phyloP scores from a whole-genome alignment of 192 early-diverging fungal species.

The Diversispora eburnea region DNA sequence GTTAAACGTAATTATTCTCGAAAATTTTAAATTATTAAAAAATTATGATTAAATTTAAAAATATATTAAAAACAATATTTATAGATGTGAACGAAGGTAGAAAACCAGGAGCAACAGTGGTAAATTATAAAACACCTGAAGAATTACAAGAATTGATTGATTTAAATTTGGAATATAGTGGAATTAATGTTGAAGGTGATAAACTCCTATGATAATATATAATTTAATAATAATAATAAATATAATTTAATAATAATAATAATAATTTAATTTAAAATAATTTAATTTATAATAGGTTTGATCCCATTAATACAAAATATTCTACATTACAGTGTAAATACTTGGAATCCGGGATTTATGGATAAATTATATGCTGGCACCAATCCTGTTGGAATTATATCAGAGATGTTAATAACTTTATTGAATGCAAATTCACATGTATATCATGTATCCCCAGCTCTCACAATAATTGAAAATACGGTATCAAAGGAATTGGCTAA shows the following conservation, averaged over 20 bases:
- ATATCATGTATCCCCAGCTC: conserved; percentile 66
- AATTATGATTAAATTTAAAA: background rate
- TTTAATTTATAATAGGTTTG: conserved; percentile 31
- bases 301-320: conserved; percentile 45
- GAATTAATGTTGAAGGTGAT: conserved; percentile 45
- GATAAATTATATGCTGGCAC: conserved; percentile 80
- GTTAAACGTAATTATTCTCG: conserved; percentile 37
- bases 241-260: background rate
- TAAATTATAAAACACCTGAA: conserved; percentile 44
- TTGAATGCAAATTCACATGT: conserved; percentile 82
- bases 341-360: conserved; percentile 72
- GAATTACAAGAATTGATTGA: conserved; percentile 47
- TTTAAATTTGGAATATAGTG: conserved; percentile 43
- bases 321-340: conserved; percentile 52
- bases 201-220: conserved; percentile 5
- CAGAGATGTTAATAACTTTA: conserved; percentile 63
- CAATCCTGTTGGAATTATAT: conserved; percentile 67
- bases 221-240: background rate
- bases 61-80: background rate
- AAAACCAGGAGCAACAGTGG: conserved; percentile 33
- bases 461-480: conserved; percentile 65
- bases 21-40: background rate
- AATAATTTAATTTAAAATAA: background rate
- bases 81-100: conserved; percentile 47
- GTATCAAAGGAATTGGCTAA: conserved; percentile 47